A percentile compares a stretch with the other conserved stretches of the same genome.
Conservation (phyloP, 2,329 filamentous ascomycete genomes). For the Curvularia verruculosa region DNA sequence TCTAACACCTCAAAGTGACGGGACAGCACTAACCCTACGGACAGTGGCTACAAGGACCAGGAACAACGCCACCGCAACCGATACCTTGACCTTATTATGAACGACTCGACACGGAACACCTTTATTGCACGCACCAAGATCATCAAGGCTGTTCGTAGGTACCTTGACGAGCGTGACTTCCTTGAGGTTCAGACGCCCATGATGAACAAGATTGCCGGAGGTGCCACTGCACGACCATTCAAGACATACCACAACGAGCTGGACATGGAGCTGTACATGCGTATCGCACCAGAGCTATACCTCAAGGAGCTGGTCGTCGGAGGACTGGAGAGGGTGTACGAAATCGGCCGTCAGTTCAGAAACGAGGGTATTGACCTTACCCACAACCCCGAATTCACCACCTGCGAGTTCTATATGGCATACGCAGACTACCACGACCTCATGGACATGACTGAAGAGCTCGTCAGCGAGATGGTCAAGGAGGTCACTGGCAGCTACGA, state of each 20-base stretch:
- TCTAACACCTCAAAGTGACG: neutral
- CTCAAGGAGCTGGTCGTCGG: constrained; percentile 97
- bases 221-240: constrained; percentile 94
- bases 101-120: constrained; percentile 81
- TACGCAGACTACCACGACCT: constrained; percentile 77
- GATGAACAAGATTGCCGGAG: constrained; percentile 94
- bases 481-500: constrained; percentile 82
- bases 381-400: constrained; percentile 98
- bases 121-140: constrained; percentile 88
- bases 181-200: constrained; percentile 93
- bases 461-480: constrained; percentile 89
- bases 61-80: constrained; percentile 92
- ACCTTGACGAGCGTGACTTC: constrained; percentile 87
- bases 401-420: constrained; percentile 91
- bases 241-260: constrained; percentile 95
- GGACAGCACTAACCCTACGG: neutral
- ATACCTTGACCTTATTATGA: constrained; percentile 97
- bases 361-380: constrained; percentile 92
- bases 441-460: constrained; percentile 89
- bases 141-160: constrained; percentile 84
- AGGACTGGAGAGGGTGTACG: constrained; percentile 92
- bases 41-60: constrained; percentile 90
- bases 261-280: constrained; percentile 92
- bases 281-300: constrained; percentile 92
- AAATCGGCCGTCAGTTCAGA: constrained; percentile 92